Base-by-base conservation (phyloP, 2,329 filamentous ascomycete genomes). In the Aspergillus puulaauensis region DNA sequence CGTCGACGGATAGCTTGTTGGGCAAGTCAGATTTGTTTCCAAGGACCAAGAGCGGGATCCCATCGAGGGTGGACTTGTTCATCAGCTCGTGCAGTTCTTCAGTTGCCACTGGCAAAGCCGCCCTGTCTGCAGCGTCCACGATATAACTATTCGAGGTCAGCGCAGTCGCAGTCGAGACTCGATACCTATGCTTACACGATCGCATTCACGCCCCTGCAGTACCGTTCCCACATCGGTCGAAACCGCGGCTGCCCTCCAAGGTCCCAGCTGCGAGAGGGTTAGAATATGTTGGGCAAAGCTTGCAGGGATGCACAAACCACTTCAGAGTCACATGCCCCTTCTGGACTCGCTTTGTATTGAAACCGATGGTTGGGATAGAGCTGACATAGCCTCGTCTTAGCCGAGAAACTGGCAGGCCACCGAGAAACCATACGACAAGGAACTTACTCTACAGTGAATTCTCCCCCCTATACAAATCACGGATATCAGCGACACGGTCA, bases 321-420 rank as follows among this genome's bases (percentile, higher is more conserved):
- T 98, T 98, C 70, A 99, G 83, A 68, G 95, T 96, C 75, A 99
- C 95, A 85, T 98, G 93, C 68, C 95, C 95, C 73, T 95, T 93
- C 79, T 97, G 93, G 68, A 99, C 92, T 66, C 90, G 89, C 83
- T 98, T 98, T 87, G 97, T 96, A 77, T 98, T 99, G 82, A 98
- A 98, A 65, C 95, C 95, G 69, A 99, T 93, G 15, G 95, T 99
- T 61, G 95, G 95, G 75, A 98, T 97, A 66, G 93, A 96, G 82
- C 93, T 98, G 80, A 48, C 23, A 35, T 21, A 72, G 78, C 48
- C 55, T 55, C 37, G 56, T 60, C 46, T 40, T 64, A 61, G 56
- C 60, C 61, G 64, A 49, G 59, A n/a, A 14, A 35, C 27, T 21
- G 21, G 35, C 19, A 15, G 7, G 44, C 43, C 33, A 31, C 47